A percentile compares a stretch with the other conserved stretches of the same genome.
These are phyloP conservation scores for Astrothelium macrocarpum DNA, from an alignment of 495 filamentous ascomycete genomes.

Conservation along the genomic window DNA sequence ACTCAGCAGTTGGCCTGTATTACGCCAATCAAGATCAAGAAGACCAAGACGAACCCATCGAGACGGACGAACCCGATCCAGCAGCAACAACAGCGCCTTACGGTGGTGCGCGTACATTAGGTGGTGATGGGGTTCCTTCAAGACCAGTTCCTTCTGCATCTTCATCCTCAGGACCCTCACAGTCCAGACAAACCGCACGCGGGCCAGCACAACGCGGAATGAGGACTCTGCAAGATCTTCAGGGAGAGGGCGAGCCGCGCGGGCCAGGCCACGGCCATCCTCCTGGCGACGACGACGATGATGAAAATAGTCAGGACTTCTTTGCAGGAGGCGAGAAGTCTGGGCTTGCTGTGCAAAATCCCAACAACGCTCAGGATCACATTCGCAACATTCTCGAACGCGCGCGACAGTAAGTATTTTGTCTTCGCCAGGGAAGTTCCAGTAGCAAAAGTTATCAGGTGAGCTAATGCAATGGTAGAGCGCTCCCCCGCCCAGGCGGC, in stretches of 20 bases:
- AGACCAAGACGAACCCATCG: constrained; percentile 12
- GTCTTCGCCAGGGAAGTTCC: not conserved
- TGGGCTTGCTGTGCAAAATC: constrained; percentile 88
- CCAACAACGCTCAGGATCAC: constrained; percentile 53
- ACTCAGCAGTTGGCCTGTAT: constrained; percentile 57
- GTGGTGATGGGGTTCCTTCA: constrained; percentile 23
- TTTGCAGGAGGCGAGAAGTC: constrained; percentile 97
- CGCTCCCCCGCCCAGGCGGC: constrained; percentile 46
- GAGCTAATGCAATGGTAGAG: constrained; percentile 35
- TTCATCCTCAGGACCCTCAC: constrained; percentile 1
- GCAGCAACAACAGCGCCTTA: constrained; percentile 4
- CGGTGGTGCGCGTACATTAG: constrained; percentile 32
- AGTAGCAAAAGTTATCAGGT: not conserved
- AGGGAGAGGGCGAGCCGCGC: constrained; percentile 35
- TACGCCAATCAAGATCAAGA: constrained; percentile 59
- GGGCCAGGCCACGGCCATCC: constrained; percentile 51
- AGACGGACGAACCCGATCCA: constrained; percentile 8
- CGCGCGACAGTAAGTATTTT: constrained; percentile 55
- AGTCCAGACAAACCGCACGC: not conserved
- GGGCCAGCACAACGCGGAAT: constrained; percentile 39
- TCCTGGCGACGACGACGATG: constrained; percentile 51
- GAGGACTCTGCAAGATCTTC: constrained; percentile 49
- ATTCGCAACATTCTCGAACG: constrained; percentile 73
- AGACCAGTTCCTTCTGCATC: constrained; percentile 15
- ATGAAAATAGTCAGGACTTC: constrained; percentile 63